Percentiles rank a stretch among this genome's conserved stretches.
Conservation (phyloP, 208 protist genomes). For the Histomonas meleagridis region DNA sequence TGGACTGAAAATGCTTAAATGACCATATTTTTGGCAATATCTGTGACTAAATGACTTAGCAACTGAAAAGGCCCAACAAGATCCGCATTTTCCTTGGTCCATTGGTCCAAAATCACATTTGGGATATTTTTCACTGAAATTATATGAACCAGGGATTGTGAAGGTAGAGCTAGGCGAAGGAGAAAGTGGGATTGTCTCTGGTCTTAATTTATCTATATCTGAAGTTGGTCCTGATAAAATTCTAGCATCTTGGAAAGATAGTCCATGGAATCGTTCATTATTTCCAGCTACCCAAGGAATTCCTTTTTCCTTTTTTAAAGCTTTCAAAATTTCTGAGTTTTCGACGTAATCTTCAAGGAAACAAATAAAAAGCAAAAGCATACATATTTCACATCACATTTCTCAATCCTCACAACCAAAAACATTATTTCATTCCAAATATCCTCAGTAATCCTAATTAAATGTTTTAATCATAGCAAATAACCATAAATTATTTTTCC, state of each 20-base stretch:
- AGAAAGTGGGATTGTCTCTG: neutral
- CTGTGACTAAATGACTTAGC: slow-evolving; percentile 41
- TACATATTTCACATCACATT: no score
- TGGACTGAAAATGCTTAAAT: neutral
- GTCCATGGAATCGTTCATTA: slow-evolving; percentile 33
- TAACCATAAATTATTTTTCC: no score
- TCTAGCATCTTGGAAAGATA: slow-evolving; percentile 28
- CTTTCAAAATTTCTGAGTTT: neutral
- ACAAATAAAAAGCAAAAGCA: neutral
- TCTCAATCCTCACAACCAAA: no score
- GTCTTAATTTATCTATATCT: neutral
- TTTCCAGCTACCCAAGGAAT: slow-evolving; percentile 26
- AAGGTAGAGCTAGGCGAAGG: neutral
- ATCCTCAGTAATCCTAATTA: no score
- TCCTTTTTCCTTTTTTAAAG: neutral
- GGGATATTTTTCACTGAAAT: slow-evolving; percentile 42
- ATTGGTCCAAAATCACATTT: slow-evolving; percentile 40
- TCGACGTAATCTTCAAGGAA: neutral
- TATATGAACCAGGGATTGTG: slow-evolving; percentile 36
- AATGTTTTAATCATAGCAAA: no score
- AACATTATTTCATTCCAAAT: no score
- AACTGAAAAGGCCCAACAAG: slow-evolving; percentile 47
- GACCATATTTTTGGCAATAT: slow-evolving; percentile 39
- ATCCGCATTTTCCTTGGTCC: slow-evolving; percentile 49
- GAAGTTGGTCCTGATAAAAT: slow-evolving; percentile 2